Conservation (phyloP, 345 rosid species). For the Psidium friedrichsthalianum region DNA sequence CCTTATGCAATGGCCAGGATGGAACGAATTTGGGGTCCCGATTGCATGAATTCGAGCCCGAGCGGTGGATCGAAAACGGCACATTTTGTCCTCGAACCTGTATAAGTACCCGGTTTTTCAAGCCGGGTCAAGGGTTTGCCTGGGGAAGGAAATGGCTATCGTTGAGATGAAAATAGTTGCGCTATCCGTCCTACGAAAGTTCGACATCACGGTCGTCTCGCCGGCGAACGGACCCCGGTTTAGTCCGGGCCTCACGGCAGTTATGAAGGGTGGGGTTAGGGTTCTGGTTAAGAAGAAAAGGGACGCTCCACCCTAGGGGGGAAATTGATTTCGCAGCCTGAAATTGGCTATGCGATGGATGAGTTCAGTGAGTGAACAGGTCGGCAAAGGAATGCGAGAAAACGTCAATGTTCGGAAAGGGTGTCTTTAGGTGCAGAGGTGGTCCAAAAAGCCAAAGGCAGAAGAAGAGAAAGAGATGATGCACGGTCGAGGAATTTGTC, state of each 20-base stretch:
- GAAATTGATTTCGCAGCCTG: neutral
- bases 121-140: constrained; percentile 54
- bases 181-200: constrained; percentile 26
- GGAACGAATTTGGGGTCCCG: constrained; percentile 55
- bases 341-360: neutral
- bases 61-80: constrained; percentile 53
- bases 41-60: constrained; percentile 57
- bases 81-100: constrained; percentile 30
- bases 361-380: neutral
- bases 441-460: neutral
- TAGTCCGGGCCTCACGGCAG: constrained; percentile 41
- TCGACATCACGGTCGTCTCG: constrained; percentile 10
- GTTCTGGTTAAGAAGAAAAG: constrained; percentile 31
- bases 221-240: constrained; percentile 9
- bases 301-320: neutral
- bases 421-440: neutral
- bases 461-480: neutral
- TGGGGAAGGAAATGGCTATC: constrained; percentile 72
- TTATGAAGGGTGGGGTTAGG: constrained; percentile 32
- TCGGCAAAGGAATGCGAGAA: neutral
- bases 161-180: constrained; percentile 55
- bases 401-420: neutral
- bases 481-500: neutral
- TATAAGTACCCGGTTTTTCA: constrained; percentile 68
- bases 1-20: constrained; percentile 75